These are phyloP conservation scores for Ceratocystis cubensis DNA, from an alignment of 2,329 filamentous ascomycete genomes.

Conservation along the genomic window DNA sequence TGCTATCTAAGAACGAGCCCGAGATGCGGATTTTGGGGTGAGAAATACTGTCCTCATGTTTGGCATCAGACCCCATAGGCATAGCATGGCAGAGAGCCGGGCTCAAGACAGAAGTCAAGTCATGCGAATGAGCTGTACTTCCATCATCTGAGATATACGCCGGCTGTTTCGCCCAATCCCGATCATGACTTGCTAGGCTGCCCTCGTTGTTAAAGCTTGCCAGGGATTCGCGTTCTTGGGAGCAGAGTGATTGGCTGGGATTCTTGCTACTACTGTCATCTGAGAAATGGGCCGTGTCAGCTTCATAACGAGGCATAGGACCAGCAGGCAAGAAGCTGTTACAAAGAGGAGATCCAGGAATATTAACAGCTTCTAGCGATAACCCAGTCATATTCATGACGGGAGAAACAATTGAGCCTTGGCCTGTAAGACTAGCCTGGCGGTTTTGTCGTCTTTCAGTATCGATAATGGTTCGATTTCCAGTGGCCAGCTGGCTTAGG, in stretches of 20 bases:
- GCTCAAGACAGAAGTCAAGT: conserved; percentile 24
- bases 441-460: conserved; percentile 36
- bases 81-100: conserved; percentile 28
- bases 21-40: conserved; percentile 25
- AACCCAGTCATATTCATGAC: conserved; percentile 21
- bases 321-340: conserved; percentile 19
- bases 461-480: conserved; percentile 32
- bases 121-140: background rate
- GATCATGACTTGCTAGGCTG: conserved; percentile 27
- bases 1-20: conserved; percentile 40
- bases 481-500: conserved; percentile 17
- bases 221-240: background rate
- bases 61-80: conserved; percentile 39
- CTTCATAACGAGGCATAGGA: conserved; percentile 27
- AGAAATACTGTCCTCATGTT: conserved; percentile 23
- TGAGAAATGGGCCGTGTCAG: background rate
- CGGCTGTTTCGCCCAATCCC: conserved; percentile 44
- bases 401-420: conserved; percentile 28
- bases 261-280: conserved; percentile 44
- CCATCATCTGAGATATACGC: conserved; percentile 27
- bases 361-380: conserved; percentile 13
- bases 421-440: conserved; percentile 32
- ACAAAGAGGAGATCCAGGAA: conserved; percentile 16
- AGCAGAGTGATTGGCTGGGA: conserved; percentile 35
- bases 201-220: background rate